phyloP scores from a whole-genome alignment of 352 stramenopile genomes.

The Globisporangium acanthophoron region DNA sequence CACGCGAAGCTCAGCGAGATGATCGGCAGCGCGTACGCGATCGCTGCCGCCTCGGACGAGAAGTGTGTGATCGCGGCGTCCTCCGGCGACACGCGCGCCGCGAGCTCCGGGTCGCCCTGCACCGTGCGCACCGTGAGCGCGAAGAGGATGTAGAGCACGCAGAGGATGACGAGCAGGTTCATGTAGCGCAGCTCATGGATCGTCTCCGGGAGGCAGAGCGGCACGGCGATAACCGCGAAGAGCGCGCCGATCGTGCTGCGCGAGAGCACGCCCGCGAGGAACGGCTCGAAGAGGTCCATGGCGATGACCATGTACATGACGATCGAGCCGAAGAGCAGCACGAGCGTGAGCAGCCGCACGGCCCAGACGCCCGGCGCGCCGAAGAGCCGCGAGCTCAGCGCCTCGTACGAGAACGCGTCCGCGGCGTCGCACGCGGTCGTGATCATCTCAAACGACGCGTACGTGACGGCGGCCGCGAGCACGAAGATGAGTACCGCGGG shows the following conservation, averaged over 20 bases:
- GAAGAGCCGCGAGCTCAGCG: constrained; percentile 73
- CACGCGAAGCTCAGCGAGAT: constrained; percentile 77
- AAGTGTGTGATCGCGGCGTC: constrained; percentile 48
- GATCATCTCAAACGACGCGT: constrained; percentile 72
- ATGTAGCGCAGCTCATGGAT: constrained; percentile 80
- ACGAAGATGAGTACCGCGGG: constrained; percentile 48
- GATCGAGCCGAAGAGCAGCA: constrained; percentile 72
- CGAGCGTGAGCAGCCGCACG: constrained; percentile 65
- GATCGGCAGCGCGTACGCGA: constrained; percentile 76
- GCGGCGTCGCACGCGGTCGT: constrained; percentile 54
- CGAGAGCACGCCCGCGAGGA: constrained; percentile 47
- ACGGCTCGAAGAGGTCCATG: constrained; percentile 82
- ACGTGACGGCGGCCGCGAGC: constrained; percentile 53
- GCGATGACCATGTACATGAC: constrained; percentile 84
- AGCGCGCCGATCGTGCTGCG: constrained; percentile 54
- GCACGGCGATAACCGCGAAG: constrained; percentile 63
- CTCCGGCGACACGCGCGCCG: constrained; percentile 24
- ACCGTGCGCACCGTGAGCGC: constrained; percentile 47
- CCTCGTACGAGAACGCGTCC: constrained; percentile 73
- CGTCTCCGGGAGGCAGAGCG: constrained; percentile 76
- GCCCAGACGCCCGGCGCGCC: constrained; percentile 59
- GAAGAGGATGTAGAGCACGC: constrained; percentile 77
- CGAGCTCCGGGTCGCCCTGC: constrained; percentile 35
- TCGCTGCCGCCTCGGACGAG: constrained; percentile 42
- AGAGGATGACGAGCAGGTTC: constrained; percentile 73